Base-by-base conservation (phyloP, 78 protist genomes). In the Monosiga brevicollis region DNA sequence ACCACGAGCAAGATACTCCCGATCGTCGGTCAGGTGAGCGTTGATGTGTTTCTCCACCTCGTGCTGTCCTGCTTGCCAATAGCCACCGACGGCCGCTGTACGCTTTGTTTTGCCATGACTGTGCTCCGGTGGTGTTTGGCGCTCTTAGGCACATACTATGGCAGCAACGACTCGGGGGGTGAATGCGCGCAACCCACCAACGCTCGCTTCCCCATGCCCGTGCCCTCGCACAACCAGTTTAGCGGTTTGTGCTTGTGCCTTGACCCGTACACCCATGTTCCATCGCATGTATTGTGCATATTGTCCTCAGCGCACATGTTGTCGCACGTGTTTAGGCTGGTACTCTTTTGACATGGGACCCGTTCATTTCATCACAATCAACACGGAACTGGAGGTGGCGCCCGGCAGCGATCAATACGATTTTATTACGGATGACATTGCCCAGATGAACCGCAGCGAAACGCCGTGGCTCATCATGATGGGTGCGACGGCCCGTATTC, bases 391-490 rank as follows among this genome's bases (percentile, higher is more conserved):
- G 42, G 84, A 84, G 49, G 85, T 81, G 82, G 76, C 79, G 23
- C 35, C 26, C 23, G 87, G 87, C 35, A 79, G 85, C 15, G 81
- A 49, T 49, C 92, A 89, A 71, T 79, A 62, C 55, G 29, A 76
- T 15, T 89, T 87, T 86, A 37, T 89, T 32, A 38, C n/a, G 6
- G 41, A 84, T 26, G 92, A 89, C 83, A 37, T 89, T 0, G 78
- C 41, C 0, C n/a, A 75, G 0, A 89, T 89, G 40, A 81, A 89
- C 55, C 41, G 92, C 37, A 41, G 42, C 0, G 26, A 3, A 15
- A 89, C 92, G 20, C 92, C 92, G 70, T 89, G 92, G 92, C n/a
- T 89, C n/a, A 71, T 89, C 43, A 76, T 85, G 39, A 32, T 3
- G 10, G 55, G 41, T 36, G 29, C 79, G 32, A 2, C 79, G 79